Evolutionary conservation across 306 rosid species (phyloP).

Genomic region (Mucuna pruriens): DNA sequence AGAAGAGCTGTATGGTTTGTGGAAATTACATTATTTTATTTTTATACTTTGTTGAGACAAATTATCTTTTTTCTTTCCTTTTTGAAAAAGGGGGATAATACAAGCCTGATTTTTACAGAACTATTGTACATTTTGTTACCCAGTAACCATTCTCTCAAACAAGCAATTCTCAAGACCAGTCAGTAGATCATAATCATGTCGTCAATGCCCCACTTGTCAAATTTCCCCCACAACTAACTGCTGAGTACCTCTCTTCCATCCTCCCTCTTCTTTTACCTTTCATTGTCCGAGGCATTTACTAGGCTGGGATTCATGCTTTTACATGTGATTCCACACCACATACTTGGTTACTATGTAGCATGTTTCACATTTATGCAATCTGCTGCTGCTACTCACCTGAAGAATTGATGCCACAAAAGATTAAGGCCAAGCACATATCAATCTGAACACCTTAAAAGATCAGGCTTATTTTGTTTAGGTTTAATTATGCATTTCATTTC

Average conservation of each 20-base stretch:
- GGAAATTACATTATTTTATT: constrained; percentile 11
- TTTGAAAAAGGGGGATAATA: not conserved
- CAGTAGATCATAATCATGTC: not conserved
- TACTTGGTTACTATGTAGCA: not conserved
- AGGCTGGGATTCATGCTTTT: constrained; percentile 15
- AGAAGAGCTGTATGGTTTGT: not conserved
- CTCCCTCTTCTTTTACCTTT: constrained; percentile 1
- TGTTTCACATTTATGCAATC: constrained; percentile 27
- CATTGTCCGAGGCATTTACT: constrained; percentile 19
- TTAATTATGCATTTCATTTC: too few relatives aligned
- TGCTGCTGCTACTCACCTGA: constrained; percentile 46
- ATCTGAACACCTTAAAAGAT: not conserved
- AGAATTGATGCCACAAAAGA: constrained; percentile 10
- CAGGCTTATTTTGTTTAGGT: not conserved
- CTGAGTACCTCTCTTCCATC: constrained; percentile 1
- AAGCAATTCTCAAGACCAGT: not conserved
- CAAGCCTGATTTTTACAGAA: constrained; percentile 30
- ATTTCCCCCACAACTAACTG: not conserved
- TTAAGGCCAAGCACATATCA: constrained; percentile 7
- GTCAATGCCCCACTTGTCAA: constrained; percentile 19
- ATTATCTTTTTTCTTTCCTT: not conserved
- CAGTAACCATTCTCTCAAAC: constrained; percentile 28
- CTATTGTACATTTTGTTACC: constrained; percentile 27
- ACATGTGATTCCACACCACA: constrained; percentile 25
- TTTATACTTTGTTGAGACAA: constrained; percentile 9